Conservation (phyloP, 1,139 yeast genomes). For the Kurtzmaniella quercitrusa region DNA sequence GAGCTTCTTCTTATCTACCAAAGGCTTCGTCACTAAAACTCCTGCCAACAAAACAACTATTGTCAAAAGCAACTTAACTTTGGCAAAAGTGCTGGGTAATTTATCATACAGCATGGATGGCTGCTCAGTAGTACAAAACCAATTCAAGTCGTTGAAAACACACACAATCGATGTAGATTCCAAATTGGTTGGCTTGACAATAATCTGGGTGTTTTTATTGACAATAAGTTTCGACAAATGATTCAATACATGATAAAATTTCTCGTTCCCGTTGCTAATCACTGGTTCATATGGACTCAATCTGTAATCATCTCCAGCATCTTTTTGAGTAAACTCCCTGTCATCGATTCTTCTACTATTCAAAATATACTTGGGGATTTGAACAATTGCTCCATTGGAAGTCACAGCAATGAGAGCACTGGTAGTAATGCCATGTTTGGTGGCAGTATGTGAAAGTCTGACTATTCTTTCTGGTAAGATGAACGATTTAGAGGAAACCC, state of each 20-base stretch:
- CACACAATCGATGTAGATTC: slow-evolving; percentile 82
- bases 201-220: slow-evolving; percentile 22
- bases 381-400: slow-evolving; percentile 59
- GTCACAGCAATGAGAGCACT: slow-evolving; percentile 63
- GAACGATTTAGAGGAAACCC: slow-evolving; percentile 50
- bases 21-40: slow-evolving; percentile 49
- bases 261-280: slow-evolving; percentile 40
- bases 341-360: slow-evolving; percentile 60
- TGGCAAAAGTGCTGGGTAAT: slow-evolving; percentile 65
- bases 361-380: slow-evolving; percentile 63
- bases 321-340: slow-evolving; percentile 49
- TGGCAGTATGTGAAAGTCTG: slow-evolving; percentile 53
- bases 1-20: slow-evolving; percentile 49
- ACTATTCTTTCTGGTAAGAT: slow-evolving; percentile 54
- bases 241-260: slow-evolving; percentile 28
- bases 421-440: slow-evolving; percentile 71
- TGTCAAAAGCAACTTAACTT: slow-evolving; percentile 58
- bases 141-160: slow-evolving; percentile 55
- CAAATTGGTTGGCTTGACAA: slow-evolving; percentile 62
- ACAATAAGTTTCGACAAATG: slow-evolving; percentile 38
- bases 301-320: slow-evolving; percentile 54
- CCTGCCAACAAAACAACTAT: slow-evolving; percentile 48
- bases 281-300: slow-evolving; percentile 65
- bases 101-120: slow-evolving; percentile 87
- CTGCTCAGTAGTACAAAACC: slow-evolving; percentile 71